Evolutionary conservation across 106 monocot genomes (phyloP), one percentile per base, ranked within the genome.

Genomic region (Agapanthus africanus): DNA sequence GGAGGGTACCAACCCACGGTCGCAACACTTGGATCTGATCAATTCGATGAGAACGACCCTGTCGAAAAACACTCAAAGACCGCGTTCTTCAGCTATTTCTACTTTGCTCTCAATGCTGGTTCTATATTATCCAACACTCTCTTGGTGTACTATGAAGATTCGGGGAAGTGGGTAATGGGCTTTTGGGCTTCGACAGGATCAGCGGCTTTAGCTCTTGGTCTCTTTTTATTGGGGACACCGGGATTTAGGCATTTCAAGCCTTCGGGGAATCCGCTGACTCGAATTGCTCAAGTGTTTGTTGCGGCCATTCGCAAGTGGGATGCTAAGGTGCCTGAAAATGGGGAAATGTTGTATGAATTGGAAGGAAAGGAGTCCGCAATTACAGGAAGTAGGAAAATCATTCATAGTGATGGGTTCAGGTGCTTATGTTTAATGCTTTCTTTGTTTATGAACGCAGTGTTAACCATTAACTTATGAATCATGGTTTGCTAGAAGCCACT

Each of bases 71-170:
- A 74, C 8, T 87, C 84, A 14, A 91, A 87, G 66, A 49, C 72
- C 0, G 71, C 91, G 33, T 88, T 93, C 86, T 93, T 93, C 78
- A 90, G 90, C 76, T 93, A 82, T 70, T 93, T 93, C 78, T 93
- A 93, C 76, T 65, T 93, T 31, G 93, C 93, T 37, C 81, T 94
- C 26, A 94, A 94, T 64, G 79, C 75, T 0, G 93, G 93, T 44
- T 94, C 93, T 26, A 76, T 94, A 47, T 67, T 90, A 71, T 94
- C 87, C 72, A 94, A 94, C 80, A 84, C 90, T 13, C 19, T 94
- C 31, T 49, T 94, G 64, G 87, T 80, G 13, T 94, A 94, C 81
- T 82, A 65, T 37, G 93, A 94, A 73, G 83, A 94, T 46, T 26
- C 61, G 0, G 93, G 93, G 3, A 56, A 61, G 52, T 87, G 91